Base-by-base conservation (phyloP, 495 filamentous ascomycete species). In the Aspergillus leporis region DNA sequence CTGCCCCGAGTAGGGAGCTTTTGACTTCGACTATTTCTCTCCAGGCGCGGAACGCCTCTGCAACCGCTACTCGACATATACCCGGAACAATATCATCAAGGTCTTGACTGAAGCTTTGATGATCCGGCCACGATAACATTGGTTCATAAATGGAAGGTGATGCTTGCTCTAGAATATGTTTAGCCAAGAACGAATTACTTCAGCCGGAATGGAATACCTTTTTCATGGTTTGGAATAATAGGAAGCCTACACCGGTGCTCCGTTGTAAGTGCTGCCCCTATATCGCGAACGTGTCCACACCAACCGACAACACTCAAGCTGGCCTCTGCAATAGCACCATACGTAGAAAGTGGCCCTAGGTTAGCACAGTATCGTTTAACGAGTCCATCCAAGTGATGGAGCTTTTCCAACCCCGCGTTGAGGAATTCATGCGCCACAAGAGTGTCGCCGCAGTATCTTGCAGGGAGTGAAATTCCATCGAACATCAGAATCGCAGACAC, bases 211-310 rank as follows among this genome's bases (percentile, higher is more conserved):
- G 5, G 8, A 18, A 23, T 47, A 47, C 43, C 43, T 47, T 21
- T 47, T 5, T 23, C 16, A 5, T 47, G 5, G 19, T 10, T 5
- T 9, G 21, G 1, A 23, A 23, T 23, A 10, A 3, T 3, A 10
- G 62, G 60, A 30, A 67, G 41, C 31, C 47, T 65, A 31, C 62
- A 65, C n/a, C 53, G 43, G 1, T 59, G 56, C 23, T 61, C 34
- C 9, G 51, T 52, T 14, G 57, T 55, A 0, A 70, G 46, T 16
- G 67, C 65, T 22, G 67, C 67, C 5, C 67, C 67, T 5, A 59
- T 65, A 30, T 67, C 65, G 12, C 67, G 67, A 14, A 70, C 60
- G 48, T 67, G 67, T 3, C 43, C 65, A 52, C 62, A 48, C 66
- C 62, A 63, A 6, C 66, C 62, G 18, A 70, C 25, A 45, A 70